A percentile compares a stretch with the other conserved stretches of the same genome.
These are phyloP conservation scores for Tubosaeta sp. DNA, from an alignment of 768 basidiomycete genomes.

Conservation along the genomic window DNA sequence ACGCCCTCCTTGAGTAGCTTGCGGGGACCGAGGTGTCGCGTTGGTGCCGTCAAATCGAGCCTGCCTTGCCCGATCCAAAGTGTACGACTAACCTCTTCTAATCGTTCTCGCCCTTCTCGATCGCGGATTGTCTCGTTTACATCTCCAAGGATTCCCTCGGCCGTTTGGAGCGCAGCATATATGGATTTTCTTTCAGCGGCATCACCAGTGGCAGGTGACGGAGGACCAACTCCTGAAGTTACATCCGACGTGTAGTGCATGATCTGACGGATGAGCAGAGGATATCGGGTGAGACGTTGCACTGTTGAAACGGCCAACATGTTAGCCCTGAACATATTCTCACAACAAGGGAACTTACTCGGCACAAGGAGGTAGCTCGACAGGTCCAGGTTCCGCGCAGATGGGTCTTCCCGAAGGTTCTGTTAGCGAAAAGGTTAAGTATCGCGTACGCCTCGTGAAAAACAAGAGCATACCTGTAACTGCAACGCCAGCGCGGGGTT, in stretches of 20 bases:
- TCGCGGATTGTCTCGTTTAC: conserved; percentile 91
- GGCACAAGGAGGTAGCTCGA: conserved; percentile 91
- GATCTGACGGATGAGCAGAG: conserved; percentile 83
- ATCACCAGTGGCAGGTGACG: conserved; percentile 8
- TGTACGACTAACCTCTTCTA: conserved; percentile 68
- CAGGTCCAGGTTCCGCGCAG: conserved; percentile 77
- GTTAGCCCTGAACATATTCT: neutral
- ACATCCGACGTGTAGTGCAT: conserved; percentile 65
- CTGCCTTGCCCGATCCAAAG: conserved; percentile 87
- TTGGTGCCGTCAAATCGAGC: conserved; percentile 87
- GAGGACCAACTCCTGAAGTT: neutral
- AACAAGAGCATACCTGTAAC: conserved; percentile 50
- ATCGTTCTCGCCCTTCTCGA: conserved; percentile 74
- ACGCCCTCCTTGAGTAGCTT: conserved; percentile 75
- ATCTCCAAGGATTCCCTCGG: conserved; percentile 68
- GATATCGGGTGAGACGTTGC: conserved; percentile 96
- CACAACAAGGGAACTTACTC: conserved; percentile 45
- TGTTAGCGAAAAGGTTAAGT: conserved; percentile 26
- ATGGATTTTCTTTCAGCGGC: conserved; percentile 54
- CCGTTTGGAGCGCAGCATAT: conserved; percentile 49
- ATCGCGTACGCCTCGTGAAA: neutral
- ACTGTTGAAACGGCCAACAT: conserved; percentile 40
- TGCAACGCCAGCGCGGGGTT: conserved; percentile 62
- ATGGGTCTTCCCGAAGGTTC: conserved; percentile 73
- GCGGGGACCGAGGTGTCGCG: conserved; percentile 78